These are phyloP conservation scores for Talaromyces borbonicus DNA, from an alignment of 495 filamentous ascomycete species.

Conservation along the genomic window DNA sequence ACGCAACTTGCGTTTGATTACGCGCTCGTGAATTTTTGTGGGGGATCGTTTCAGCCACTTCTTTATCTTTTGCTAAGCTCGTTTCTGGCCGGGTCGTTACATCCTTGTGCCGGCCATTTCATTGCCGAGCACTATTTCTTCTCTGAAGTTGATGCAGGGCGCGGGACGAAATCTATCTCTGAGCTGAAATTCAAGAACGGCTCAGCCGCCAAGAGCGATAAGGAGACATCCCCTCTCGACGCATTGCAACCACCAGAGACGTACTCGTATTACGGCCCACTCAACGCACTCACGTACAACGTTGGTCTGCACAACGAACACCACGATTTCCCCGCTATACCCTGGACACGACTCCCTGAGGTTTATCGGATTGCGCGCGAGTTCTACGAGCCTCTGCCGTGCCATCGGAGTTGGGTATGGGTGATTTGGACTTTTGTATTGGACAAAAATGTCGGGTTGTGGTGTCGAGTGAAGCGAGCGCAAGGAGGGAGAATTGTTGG, in stretches of 20 bases:
- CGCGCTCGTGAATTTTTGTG: constrained; percentile 46
- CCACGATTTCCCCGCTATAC: constrained; percentile 95
- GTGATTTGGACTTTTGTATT: constrained; percentile 93
- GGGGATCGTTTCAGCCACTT: constrained; percentile 47
- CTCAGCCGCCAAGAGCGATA: constrained; percentile 17
- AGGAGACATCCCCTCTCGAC: constrained; percentile 32
- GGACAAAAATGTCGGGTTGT: constrained; percentile 78
- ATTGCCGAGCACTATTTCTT: constrained; percentile 99
- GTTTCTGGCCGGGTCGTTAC: constrained; percentile 87
- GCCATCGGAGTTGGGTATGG: constrained; percentile 80
- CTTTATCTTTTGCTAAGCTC: constrained; percentile 75
- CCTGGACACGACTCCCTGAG: constrained; percentile 74
- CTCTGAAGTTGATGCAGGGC: constrained; percentile 49
- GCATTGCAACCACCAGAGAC: constrained; percentile 73
- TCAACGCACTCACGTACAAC: constrained; percentile 93
- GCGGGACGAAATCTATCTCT: constrained; percentile 46
- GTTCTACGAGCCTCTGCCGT: constrained; percentile 84
- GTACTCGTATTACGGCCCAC: constrained; percentile 88
- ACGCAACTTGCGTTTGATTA: constrained; percentile 73
- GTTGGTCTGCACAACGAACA: constrained; percentile 98
- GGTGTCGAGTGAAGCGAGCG: constrained; percentile 86
- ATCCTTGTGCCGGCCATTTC: constrained; percentile 95
- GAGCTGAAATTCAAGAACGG: constrained; percentile 21
- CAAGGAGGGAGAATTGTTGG: constrained; percentile 66
- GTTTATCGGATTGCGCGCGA: constrained; percentile 76